These are phyloP conservation scores for Pisolithus sp. DNA, from an alignment of 768 basidiomycete species.

Conservation along the genomic window DNA sequence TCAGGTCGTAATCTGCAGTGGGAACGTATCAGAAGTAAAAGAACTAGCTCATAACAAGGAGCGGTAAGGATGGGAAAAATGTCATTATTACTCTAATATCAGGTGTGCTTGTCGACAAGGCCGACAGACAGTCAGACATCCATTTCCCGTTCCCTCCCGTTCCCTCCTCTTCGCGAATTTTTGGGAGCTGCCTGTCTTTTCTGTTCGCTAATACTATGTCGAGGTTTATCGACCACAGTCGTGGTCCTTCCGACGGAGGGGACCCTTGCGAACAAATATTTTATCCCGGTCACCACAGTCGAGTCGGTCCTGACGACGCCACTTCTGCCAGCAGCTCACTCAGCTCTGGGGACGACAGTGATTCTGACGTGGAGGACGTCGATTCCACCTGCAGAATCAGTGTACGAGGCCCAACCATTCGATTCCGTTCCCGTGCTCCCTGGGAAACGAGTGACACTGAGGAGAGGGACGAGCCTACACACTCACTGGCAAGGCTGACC, in stretches of 20 bases:
- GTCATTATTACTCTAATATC: too few species aligned
- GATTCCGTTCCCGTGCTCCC: conserved; percentile 73
- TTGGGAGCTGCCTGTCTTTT: too few species aligned
- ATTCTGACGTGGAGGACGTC: conserved; percentile 35
- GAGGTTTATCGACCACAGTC: too few species aligned
- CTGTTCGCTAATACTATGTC: too few species aligned
- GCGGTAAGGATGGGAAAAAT: too few species aligned
- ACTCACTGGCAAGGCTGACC: conserved; percentile 21
- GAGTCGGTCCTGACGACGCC: conserved; percentile 52
- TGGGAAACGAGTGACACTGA: conserved; percentile 62
- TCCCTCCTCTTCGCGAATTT: too few species aligned
- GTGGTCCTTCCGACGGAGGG: background rate
- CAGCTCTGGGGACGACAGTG: conserved; percentile 32
- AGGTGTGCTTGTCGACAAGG: too few species aligned
- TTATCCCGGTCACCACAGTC: conserved; percentile 37
- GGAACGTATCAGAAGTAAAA: too few species aligned
- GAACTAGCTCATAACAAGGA: too few species aligned
- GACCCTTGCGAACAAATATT: conserved; percentile 21
- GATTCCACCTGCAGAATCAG: conserved; percentile 52
- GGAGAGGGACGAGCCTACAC: conserved; percentile 43
- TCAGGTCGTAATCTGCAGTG: too few species aligned
- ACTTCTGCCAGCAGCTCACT: conserved; percentile 21
- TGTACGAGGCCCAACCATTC: conserved; percentile 76
- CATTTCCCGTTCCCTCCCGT: too few species aligned
- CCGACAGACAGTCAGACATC: too few species aligned